phyloP scores from a whole-genome alignment of 208 protist genomes.

The Trypanosoma melophagium region DNA sequence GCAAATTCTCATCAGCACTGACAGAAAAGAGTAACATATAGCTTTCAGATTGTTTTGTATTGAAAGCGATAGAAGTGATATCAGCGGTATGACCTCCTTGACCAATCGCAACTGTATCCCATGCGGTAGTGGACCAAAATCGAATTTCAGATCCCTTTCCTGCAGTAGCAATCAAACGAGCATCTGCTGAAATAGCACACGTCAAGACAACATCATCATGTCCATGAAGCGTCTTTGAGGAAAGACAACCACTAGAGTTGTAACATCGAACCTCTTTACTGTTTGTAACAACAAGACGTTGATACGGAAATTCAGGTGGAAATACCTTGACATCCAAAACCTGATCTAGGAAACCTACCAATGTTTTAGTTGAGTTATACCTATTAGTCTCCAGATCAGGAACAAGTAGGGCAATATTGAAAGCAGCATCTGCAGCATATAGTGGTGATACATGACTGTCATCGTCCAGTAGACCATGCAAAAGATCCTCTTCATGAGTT shows the following conservation, averaged over 20 bases:
- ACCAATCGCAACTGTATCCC: conserved; percentile 63
- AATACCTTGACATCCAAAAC: conserved; percentile 79
- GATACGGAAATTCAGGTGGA: conserved; percentile 38
- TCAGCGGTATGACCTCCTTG: conserved; percentile 75
- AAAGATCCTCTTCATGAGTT: conserved; percentile 16
- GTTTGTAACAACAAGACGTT: conserved; percentile 82
- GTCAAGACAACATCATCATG: conserved; percentile 86
- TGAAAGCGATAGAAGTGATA: conserved; percentile 76
- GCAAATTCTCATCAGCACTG: conserved; percentile 76
- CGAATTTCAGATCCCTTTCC: conserved; percentile 83
- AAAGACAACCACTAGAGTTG: conserved; percentile 52
- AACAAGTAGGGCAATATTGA: conserved; percentile 53
- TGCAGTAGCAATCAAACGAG: conserved; percentile 73
- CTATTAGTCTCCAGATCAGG: conserved; percentile 10
- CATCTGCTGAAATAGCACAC: conserved; percentile 71
- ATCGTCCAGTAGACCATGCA: conserved; percentile 33
- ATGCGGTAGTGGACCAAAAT: conserved; percentile 81
- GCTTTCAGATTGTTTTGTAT: conserved; percentile 56
- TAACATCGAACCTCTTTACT: conserved; percentile 86
- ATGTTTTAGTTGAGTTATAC: conserved; percentile 39
- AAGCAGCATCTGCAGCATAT: conserved; percentile 76
- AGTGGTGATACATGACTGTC: conserved; percentile 30
- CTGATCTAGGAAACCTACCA: conserved; percentile 88
- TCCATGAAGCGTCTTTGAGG: conserved; percentile 57
- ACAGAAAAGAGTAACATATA: conserved; percentile 80